Evolutionary conservation across 345 rosid species (phyloP).

Genomic region (Nephelium lappaceum): DNA sequence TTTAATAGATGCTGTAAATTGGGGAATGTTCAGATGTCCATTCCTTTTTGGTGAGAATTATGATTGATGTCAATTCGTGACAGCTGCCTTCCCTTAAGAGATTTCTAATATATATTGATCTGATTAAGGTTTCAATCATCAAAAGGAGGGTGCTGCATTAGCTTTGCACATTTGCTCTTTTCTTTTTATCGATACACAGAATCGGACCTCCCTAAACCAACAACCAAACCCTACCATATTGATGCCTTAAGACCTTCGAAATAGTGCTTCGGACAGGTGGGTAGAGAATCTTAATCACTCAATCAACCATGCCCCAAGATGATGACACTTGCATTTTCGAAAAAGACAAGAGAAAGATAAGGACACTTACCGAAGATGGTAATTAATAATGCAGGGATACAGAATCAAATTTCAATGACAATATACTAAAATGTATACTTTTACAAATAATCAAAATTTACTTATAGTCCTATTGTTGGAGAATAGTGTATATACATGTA

Average conservation of each 20-base stretch:
- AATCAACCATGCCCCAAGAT: neutral
- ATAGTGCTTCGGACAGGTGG: conserved; percentile 11
- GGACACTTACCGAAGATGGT: too few relatives aligned
- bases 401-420: too few relatives aligned
- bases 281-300: neutral
- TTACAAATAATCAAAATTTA: too few relatives aligned
- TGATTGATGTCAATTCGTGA: conserved; percentile 22
- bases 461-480: too few relatives aligned
- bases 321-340: neutral
- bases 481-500: too few relatives aligned
- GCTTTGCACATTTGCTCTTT: neutral
- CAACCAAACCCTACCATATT: conserved; percentile 4
- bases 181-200: neutral
- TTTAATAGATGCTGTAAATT: conserved; percentile 10
- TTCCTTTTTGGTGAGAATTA: conserved; percentile 10
- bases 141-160: conserved; percentile 12
- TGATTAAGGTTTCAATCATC: conserved; percentile 18
- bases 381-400: too few relatives aligned
- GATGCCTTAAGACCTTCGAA: neutral
- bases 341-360: too few relatives aligned
- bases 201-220: conserved; percentile 10
- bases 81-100: conserved; percentile 33
- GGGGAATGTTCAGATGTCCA: conserved; percentile 18
- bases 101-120: conserved; percentile 26
- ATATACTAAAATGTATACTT: too few relatives aligned